Conservation (phyloP, 192 early-diverging fungal genomes). For the Nowakowskiella sp. region DNA sequence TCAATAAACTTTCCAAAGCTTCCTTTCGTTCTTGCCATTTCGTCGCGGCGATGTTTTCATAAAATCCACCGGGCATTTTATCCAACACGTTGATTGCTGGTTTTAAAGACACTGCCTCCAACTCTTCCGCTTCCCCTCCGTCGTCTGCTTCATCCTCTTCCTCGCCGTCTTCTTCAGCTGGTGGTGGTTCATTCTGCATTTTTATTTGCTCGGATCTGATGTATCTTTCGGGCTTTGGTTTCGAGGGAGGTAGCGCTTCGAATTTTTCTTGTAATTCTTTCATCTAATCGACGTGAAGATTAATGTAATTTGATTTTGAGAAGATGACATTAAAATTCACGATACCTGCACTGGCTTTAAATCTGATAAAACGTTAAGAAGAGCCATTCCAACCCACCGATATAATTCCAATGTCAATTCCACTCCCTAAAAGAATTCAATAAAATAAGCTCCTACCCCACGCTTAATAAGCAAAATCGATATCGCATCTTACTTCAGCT, state of each 20-base stretch:
- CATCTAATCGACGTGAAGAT: slow-evolving; percentile 32
- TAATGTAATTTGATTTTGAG: too few species aligned
- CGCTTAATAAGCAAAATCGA: slow-evolving; percentile 1
- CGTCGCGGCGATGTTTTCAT: slow-evolving; percentile 59
- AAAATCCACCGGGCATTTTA: slow-evolving; percentile 78
- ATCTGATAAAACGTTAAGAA: slow-evolving; percentile 65
- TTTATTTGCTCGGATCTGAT: slow-evolving; percentile 73
- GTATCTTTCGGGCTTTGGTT: slow-evolving; percentile 58
- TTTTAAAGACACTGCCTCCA: slow-evolving; percentile 57
- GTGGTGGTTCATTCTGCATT: slow-evolving; percentile 20
- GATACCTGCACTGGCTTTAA: slow-evolving; percentile 89
- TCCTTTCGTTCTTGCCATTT: slow-evolving; percentile 99
- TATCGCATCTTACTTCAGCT: slow-evolving; percentile 64
- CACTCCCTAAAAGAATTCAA: slow-evolving; percentile 34
- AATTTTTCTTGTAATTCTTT: slow-evolving; percentile 89
- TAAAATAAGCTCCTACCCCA: slow-evolving; percentile 8
- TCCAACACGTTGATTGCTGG: slow-evolving; percentile 80
- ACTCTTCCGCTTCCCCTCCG: slow-evolving; percentile 34
- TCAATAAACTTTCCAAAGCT: slow-evolving; percentile 68
- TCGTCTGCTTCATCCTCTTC: slow-evolving; percentile 25
- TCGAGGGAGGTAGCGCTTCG: slow-evolving; percentile 51
- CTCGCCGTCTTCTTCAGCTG: background rate
- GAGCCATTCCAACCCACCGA: slow-evolving; percentile 82
- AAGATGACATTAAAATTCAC: too few species aligned
- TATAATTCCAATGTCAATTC: slow-evolving; percentile 78